A percentile compares a stretch with the other conserved stretches of the same genome.
phyloP scores from a whole-genome alignment of 176 grass and related monocot species.

The Oryza meyeriana region DNA sequence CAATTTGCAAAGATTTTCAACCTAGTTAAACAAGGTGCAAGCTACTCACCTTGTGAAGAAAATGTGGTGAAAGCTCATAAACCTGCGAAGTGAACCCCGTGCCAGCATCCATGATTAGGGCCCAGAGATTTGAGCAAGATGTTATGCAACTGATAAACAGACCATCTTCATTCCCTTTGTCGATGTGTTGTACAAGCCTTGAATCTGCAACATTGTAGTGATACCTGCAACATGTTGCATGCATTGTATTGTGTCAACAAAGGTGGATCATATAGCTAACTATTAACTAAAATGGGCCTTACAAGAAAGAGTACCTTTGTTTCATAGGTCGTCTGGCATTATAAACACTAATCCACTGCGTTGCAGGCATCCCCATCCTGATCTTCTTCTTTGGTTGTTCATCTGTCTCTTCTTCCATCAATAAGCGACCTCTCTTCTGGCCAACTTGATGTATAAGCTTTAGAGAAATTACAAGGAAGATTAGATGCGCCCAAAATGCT shows the following conservation, averaged over 20 bases:
- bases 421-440: constrained; percentile 90
- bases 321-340: constrained; percentile 90
- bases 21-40: constrained; percentile 23
- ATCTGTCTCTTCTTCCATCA: constrained; percentile 83
- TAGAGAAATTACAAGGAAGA: constrained; percentile 48
- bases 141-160: constrained; percentile 94
- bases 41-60: constrained; percentile 91
- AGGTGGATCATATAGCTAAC: neutral
- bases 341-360: constrained; percentile 99
- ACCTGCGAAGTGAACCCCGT: constrained; percentile 87
- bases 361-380: constrained; percentile 94
- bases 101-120: constrained; percentile 97
- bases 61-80: constrained; percentile 90
- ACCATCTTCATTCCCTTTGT: constrained; percentile 97
- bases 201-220: constrained; percentile 97
- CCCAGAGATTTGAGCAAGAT: constrained; percentile 92
- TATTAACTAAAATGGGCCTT: neutral
- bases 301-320: constrained; percentile 62
- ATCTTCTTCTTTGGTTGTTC: constrained; percentile 97
- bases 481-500: constrained; percentile 48
- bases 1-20: constrained; percentile 14
- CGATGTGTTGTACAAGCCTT: constrained; percentile 84
- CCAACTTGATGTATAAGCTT: constrained; percentile 96
- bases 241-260: constrained; percentile 7
- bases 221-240: constrained; percentile 57